phyloP scores from a whole-genome alignment of 2,329 filamentous ascomycete species.

The Penicillium thymicola region DNA sequence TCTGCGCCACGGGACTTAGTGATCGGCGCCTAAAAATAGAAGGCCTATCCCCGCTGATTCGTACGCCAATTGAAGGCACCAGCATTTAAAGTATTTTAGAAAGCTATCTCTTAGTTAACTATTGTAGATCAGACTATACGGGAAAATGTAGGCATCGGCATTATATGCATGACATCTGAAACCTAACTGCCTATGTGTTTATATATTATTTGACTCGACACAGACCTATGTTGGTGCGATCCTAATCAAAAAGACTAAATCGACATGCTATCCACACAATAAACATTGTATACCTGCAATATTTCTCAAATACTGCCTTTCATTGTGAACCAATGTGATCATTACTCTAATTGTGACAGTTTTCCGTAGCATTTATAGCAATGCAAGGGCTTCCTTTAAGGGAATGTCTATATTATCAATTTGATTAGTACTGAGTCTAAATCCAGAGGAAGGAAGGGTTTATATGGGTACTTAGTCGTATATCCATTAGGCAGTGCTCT shows the following conservation, averaged over 20 bases:
- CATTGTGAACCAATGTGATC: not conserved
- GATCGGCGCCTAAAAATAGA: constrained; percentile 29
- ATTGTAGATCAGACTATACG: not conserved
- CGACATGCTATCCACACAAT: too few relatives aligned
- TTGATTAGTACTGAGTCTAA: not conserved
- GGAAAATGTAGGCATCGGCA: not conserved
- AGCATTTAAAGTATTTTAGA: not conserved
- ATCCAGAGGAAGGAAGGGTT: not conserved
- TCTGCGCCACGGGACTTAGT: constrained; percentile 17
- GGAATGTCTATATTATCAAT: too few relatives aligned
- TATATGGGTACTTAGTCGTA: not conserved
- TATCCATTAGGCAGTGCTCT: accelerated
- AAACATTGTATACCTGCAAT: too few relatives aligned
- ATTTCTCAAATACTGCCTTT: too few relatives aligned
- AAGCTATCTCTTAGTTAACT: not conserved
- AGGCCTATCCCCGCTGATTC: constrained; percentile 2
- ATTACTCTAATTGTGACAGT: not conserved
- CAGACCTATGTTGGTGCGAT: too few relatives aligned
- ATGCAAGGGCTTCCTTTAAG: not conserved
- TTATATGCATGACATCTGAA: not conserved
- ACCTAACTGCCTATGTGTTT: not conserved
- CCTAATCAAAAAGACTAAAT: too few relatives aligned
- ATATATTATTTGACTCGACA: too few relatives aligned
- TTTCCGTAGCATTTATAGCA: not conserved
- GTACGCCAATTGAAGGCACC: constrained; percentile 1